phyloP scores from a whole-genome alignment of 768 basidiomycete genomes.

The Postia placenta region DNA sequence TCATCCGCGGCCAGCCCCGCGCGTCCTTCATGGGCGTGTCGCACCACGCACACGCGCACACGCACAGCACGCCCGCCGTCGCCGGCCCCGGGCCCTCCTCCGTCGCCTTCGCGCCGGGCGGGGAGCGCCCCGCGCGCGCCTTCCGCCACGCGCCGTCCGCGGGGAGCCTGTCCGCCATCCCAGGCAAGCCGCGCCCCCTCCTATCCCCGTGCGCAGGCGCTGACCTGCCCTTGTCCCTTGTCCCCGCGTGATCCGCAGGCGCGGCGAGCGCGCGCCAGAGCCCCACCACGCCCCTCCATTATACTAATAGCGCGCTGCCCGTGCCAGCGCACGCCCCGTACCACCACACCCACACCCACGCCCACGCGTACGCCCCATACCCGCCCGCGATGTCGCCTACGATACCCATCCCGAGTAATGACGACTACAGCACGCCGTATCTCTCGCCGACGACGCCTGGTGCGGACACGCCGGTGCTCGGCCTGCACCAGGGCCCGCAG shows the following conservation, averaged over 20 bases:
- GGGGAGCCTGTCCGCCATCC: constrained; percentile 6
- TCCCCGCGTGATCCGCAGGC: constrained; percentile 1
- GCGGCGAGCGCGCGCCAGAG: not conserved
- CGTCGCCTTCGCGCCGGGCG: constrained; percentile 9
- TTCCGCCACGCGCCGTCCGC: constrained; percentile 5
- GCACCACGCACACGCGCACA: constrained; percentile 2
- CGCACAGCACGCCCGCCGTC: constrained; percentile 7
- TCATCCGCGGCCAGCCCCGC: constrained; percentile 79
- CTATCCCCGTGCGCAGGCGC: not conserved
- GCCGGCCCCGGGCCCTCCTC: constrained; percentile 15
- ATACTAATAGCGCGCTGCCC: not conserved
- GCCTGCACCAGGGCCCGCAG: constrained; percentile 30
- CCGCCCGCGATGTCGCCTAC: not conserved
- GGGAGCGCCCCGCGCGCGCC: constrained; percentile 5
- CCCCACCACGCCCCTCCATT: not conserved
- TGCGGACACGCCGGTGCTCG: not conserved
- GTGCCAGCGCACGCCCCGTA: not conserved
- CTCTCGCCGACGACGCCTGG: not conserved
- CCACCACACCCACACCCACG: not conserved
- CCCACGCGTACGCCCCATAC: not conserved
- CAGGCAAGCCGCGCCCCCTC: constrained; percentile 8
- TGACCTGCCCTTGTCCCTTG: not conserved
- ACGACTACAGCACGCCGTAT: constrained; percentile 9
- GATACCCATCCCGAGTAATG: constrained; percentile 3
- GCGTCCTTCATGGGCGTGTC: constrained; percentile 36